A percentile compares a stretch with the other conserved stretches of the same genome.
These are phyloP conservation scores for Delitschia confertaspora DNA, from an alignment of 495 filamentous ascomycete genomes.

Conservation along the genomic window DNA sequence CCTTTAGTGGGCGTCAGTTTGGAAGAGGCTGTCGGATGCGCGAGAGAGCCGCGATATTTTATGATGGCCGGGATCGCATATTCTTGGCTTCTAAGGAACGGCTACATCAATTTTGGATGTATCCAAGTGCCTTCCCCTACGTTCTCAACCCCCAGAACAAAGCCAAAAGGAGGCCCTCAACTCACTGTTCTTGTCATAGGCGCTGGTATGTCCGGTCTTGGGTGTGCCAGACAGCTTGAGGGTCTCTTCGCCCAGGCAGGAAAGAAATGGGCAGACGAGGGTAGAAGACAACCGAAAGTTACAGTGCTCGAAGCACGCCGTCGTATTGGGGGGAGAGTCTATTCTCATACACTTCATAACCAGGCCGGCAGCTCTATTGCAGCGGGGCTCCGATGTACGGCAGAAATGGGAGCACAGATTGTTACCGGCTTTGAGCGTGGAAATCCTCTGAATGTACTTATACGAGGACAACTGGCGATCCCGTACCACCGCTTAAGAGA, in stretches of 20 bases:
- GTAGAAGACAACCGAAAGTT: conserved; percentile 61
- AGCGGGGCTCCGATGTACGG: conserved; percentile 56
- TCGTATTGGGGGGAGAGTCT: conserved; percentile 87
- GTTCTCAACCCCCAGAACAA: conserved; percentile 30
- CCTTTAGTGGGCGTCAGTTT: conserved; percentile 76
- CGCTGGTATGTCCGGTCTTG: conserved; percentile 87
- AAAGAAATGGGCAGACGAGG: conserved; percentile 49
- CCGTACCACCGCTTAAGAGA: conserved; percentile 76
- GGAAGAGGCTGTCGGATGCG: conserved; percentile 88
- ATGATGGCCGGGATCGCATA: conserved; percentile 80
- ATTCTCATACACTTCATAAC: conserved; percentile 73
- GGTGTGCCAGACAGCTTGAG: conserved; percentile 86
- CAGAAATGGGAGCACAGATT: conserved; percentile 94
- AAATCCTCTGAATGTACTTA: conserved; percentile 83
- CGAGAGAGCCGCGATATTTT: conserved; percentile 85
- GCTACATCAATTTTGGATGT: conserved; percentile 97
- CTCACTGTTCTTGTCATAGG: conserved; percentile 79
- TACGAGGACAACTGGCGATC: conserved; percentile 83
- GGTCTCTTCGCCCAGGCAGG: conserved; percentile 69
- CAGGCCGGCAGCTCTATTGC: conserved; percentile 43
- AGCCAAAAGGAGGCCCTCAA: conserved; percentile 40
- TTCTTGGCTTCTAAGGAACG: conserved; percentile 81
- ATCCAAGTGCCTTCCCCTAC: conserved; percentile 53
- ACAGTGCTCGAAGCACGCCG: conserved; percentile 80
- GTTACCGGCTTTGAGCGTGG: conserved; percentile 94